Evolutionary conservation across 2,329 filamentous ascomycete species (phyloP).

Genomic region (Beauveria asiatica): DNA sequence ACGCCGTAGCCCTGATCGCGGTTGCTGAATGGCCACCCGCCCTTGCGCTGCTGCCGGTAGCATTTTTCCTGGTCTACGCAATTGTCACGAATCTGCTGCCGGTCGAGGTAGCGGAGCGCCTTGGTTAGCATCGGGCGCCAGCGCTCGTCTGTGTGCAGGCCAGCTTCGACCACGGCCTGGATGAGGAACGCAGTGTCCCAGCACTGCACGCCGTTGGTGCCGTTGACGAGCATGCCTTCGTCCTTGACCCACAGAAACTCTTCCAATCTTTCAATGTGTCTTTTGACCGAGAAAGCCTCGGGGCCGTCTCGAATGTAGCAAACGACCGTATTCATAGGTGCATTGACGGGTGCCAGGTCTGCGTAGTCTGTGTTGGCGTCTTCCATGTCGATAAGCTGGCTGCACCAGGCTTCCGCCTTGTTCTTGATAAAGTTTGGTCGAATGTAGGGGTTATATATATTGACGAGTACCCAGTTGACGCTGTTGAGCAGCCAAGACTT

Average conservation of each 20-base stretch:
- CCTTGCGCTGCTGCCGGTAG: conserved; percentile 86
- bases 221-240: conserved; percentile 90
- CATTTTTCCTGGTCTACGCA: conserved; percentile 67
- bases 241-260: conserved; percentile 89
- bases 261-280: conserved; percentile 71
- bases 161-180: conserved; percentile 71
- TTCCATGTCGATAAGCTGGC: conserved; percentile 79
- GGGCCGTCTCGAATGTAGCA: conserved; percentile 82
- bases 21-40: conserved; percentile 94
- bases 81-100: conserved; percentile 84
- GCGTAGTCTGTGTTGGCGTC: conserved; percentile 87
- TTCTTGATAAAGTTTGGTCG: conserved; percentile 57
- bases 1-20: conserved; percentile 90
- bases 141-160: conserved; percentile 64
- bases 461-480: conserved; percentile 69
- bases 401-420: conserved; percentile 71
- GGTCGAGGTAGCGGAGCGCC: conserved; percentile 77
- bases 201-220: conserved; percentile 94
- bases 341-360: conserved; percentile 81
- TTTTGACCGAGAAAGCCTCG: conserved; percentile 59
- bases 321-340: conserved; percentile 78
- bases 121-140: conserved; percentile 79
- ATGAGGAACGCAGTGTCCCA: conserved; percentile 95
- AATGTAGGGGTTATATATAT: conserved; percentile 72
- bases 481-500: conserved; percentile 77